phyloP scores from a whole-genome alignment of 148 eudicot genomes.

The Heliamphora exappendiculata region DNA sequence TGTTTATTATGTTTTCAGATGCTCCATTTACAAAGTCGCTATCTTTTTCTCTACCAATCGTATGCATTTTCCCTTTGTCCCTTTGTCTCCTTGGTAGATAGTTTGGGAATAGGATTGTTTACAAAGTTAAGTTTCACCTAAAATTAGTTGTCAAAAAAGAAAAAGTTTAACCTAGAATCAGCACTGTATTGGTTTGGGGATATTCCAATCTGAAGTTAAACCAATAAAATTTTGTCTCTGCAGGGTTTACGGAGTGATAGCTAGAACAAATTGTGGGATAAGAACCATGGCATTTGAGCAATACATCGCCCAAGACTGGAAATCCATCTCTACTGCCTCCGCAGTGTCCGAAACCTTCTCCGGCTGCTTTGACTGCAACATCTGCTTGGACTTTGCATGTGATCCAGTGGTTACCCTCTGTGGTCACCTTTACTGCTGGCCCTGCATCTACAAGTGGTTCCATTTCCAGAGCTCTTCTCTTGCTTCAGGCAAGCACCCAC shows the following conservation, averaged over 20 bases:
- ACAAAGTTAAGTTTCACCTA: no score
- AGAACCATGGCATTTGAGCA: slow-evolving; percentile 42
- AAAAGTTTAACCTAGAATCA: no score
- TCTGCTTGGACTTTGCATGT: slow-evolving; percentile 60
- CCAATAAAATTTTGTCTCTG: neutral
- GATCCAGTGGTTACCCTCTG: slow-evolving; percentile 89
- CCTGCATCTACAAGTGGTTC: slow-evolving; percentile 88
- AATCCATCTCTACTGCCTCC: slow-evolving; percentile 23
- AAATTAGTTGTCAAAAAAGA: no score
- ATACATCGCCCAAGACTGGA: slow-evolving; percentile 35
- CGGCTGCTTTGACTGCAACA: slow-evolving; percentile 77
- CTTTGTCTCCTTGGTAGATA: no score
- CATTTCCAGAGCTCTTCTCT: slow-evolving; percentile 43
- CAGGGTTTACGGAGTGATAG: slow-evolving; percentile 2
- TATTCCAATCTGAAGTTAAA: no score
- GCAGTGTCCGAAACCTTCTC: slow-evolving; percentile 26
- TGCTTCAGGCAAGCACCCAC: slow-evolving; percentile 47
- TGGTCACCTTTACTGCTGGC: slow-evolving; percentile 92
- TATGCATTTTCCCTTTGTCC: no score
- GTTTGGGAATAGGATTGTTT: no score
- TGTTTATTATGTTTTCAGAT: no score
- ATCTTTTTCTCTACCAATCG: no score
- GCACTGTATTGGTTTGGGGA: no score
- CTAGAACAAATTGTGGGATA: neutral
- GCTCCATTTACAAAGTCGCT: no score